Percentiles rank a stretch among this genome's conserved stretches.
Evolutionary conservation across 2,329 filamentous ascomycete species (phyloP).

Genomic region (Clonostachys rosea): DNA sequence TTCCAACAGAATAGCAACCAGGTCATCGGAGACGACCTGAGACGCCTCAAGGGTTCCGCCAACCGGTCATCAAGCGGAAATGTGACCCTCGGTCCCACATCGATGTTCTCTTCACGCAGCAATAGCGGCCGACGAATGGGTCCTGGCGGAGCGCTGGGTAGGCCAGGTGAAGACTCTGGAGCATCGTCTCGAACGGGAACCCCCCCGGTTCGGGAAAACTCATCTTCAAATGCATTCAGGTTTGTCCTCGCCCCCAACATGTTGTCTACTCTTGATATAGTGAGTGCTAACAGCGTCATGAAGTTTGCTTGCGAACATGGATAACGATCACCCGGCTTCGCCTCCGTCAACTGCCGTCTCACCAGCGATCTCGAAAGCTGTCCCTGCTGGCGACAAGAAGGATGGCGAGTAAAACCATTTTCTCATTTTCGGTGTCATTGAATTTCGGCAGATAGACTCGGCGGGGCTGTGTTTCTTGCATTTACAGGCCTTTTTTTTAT

Average conservation of each 20-base stretch:
- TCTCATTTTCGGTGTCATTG: conserved; percentile 29
- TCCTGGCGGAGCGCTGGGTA: conserved; percentile 66
- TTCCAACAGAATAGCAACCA: conserved; percentile 75
- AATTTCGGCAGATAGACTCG: conserved; percentile 49
- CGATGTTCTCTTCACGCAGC: conserved; percentile 84
- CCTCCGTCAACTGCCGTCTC: conserved; percentile 66
- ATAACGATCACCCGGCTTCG: conserved; percentile 60
- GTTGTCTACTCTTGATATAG: neutral
- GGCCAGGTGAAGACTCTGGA: conserved; percentile 78
- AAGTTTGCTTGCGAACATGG: conserved; percentile 57
- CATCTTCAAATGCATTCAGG: conserved; percentile 90
- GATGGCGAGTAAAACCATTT: conserved; percentile 32
- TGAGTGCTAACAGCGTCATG: conserved; percentile 5
- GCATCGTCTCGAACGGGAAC: conserved; percentile 87
- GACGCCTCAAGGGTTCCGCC: conserved; percentile 66
- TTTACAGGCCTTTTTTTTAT: conserved; percentile 35
- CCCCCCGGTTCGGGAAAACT: conserved; percentile 57
- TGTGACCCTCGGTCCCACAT: conserved; percentile 72
- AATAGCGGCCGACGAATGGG: conserved; percentile 83
- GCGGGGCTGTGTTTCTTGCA: conserved; percentile 38
- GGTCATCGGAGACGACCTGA: conserved; percentile 86
- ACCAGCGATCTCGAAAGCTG: conserved; percentile 59
- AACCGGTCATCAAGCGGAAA: conserved; percentile 58
- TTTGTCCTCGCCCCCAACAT: conserved; percentile 42
- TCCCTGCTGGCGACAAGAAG: conserved; percentile 52